A percentile compares a stretch with the other conserved stretches of the same genome.
These are phyloP conservation scores for Rubia yunnanensis DNA, from an alignment of 257 asterid species.

Conservation along the genomic window DNA sequence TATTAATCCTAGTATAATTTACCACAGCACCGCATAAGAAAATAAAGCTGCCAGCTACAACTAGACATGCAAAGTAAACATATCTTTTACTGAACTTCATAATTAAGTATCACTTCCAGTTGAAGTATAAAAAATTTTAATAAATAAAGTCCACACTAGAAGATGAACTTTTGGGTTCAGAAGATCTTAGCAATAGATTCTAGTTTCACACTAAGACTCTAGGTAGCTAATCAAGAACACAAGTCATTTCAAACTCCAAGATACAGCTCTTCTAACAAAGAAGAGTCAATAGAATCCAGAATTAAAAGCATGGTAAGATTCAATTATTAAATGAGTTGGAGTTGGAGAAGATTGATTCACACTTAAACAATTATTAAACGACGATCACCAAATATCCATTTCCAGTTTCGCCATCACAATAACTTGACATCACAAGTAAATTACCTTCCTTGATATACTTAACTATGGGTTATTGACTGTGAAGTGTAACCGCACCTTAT, in stretches of 20 bases:
- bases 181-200: background rate
- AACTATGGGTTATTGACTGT: background rate
- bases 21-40: background rate
- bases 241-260: background rate
- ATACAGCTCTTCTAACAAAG: too few species aligned
- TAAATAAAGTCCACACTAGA: background rate
- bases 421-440: background rate
- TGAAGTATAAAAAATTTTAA: too few species aligned
- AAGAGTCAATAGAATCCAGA: background rate
- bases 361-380: background rate
- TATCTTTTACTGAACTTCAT: background rate
- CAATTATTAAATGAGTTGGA: background rate
- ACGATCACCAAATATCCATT: background rate
- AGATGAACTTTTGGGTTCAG: too few species aligned
- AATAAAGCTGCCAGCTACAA: background rate
- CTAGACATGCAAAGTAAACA: background rate
- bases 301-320: background rate
- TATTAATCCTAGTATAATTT: background rate
- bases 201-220: too few species aligned
- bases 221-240: background rate
- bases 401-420: background rate
- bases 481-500: slow-evolving; percentile 32
- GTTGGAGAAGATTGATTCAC: background rate
- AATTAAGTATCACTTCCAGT: background rate
- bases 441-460: background rate